A percentile compares a stretch with the other conserved stretches of the same genome.
These are phyloP conservation scores for Trichoderma sp. DNA, from an alignment of 2,329 filamentous ascomycete genomes.

Conservation along the genomic window DNA sequence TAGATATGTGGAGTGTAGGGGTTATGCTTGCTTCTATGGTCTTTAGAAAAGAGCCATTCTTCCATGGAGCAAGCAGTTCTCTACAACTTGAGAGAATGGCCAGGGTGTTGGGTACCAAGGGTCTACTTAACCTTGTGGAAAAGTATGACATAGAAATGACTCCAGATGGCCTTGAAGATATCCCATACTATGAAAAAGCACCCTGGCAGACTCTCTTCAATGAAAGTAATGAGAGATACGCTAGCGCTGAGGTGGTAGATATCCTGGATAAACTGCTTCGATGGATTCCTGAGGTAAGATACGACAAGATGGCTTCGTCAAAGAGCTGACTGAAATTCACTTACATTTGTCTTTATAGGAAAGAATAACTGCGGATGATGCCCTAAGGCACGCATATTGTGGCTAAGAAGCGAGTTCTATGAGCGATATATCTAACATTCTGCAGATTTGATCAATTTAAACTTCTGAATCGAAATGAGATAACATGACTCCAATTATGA, in stretches of 20 bases:
- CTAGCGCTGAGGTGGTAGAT: conserved; percentile 94
- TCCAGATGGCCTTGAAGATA: conserved; percentile 95
- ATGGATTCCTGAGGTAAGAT: conserved; percentile 87
- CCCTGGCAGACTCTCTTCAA: conserved; percentile 97
- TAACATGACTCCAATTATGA: background rate
- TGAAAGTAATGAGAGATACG: conserved; percentile 92
- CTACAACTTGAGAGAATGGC: conserved; percentile 99
- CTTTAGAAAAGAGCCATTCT: conserved; percentile 98
- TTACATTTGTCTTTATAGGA: background rate
- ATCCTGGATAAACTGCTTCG: conserved; percentile 95
- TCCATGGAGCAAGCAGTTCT: conserved; percentile 97
- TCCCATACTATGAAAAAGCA: conserved; percentile 95
- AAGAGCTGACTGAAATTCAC: background rate
- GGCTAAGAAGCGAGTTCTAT: background rate
- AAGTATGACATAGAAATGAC: conserved; percentile 99
- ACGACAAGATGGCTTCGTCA: background rate
- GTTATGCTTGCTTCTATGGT: conserved; percentile 99
- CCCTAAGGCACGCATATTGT: background rate
- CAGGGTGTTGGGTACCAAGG: conserved; percentile 97
- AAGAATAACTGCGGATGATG: background rate
- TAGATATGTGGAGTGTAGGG: conserved; percentile 98
- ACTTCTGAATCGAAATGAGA: background rate
- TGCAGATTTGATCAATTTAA: background rate
- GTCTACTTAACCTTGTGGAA: conserved; percentile 96
- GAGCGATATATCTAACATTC: background rate